Evolutionary conservation across 2,329 filamentous ascomycete genomes (phyloP).

Genomic region (Chalara sp.): DNA sequence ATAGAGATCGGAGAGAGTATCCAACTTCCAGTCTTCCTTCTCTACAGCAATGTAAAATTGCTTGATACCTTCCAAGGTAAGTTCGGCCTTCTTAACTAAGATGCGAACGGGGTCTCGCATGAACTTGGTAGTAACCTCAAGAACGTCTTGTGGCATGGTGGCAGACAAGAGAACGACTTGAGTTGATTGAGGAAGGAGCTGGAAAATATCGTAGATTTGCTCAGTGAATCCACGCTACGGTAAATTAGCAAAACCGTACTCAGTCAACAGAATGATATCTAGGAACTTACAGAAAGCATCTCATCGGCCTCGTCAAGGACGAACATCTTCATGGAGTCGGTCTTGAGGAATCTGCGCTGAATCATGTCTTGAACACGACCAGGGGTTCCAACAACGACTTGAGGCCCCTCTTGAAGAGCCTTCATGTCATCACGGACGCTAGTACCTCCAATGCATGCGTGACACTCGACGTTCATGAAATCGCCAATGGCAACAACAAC

Average conservation of each 20-base stretch:
- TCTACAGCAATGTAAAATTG: conserved; percentile 99
- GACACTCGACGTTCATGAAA: conserved; percentile 99
- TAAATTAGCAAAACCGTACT: conserved; percentile 28
- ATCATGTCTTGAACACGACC: conserved; percentile 99
- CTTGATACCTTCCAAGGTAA: conserved; percentile 99
- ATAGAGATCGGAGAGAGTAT: conserved; percentile 97
- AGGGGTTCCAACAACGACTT: conserved; percentile 95
- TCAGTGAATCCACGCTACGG: conserved; percentile 91
- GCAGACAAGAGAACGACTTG: conserved; percentile 97
- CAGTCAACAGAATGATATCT: neutral
- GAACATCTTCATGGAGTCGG: conserved; percentile 99
- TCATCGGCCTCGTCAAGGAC: conserved; percentile 99
- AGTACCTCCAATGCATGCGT: conserved; percentile 98
- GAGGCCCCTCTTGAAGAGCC: conserved; percentile 89
- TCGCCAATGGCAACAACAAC: conserved; percentile 97
- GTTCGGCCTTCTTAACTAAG: conserved; percentile 98
- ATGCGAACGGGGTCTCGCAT: conserved; percentile 99
- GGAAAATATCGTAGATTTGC: conserved; percentile 99
- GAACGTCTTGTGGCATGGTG: conserved; percentile 97
- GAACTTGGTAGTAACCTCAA: conserved; percentile 99
- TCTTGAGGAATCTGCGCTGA: conserved; percentile 93
- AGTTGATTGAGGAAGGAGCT: conserved; percentile 93
- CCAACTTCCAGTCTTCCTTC: conserved; percentile 99
- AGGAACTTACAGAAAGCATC: conserved; percentile 76
- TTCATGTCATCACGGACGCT: conserved; percentile 98